These are phyloP conservation scores for Clavispora santaluciae DNA, from an alignment of 805 yeast genomes.

Conservation along the genomic window DNA sequence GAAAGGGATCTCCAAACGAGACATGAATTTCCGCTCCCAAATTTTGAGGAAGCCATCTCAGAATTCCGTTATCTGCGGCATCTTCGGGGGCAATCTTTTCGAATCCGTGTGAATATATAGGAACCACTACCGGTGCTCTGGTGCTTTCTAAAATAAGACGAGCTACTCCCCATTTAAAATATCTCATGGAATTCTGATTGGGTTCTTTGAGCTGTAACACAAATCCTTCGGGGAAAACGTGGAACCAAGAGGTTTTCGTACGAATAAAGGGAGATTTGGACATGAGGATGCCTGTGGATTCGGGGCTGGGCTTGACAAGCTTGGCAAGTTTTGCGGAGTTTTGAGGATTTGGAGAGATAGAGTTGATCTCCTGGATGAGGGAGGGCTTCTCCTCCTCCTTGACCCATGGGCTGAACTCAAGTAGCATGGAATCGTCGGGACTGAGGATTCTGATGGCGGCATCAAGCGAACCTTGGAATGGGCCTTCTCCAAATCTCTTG, in stretches of 20 bases:
- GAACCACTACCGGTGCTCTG: constrained; percentile 78
- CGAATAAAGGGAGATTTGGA: constrained; percentile 51
- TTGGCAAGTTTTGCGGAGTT: constrained; percentile 16
- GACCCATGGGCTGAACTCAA: constrained; percentile 34
- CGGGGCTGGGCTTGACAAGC: constrained; percentile 24
- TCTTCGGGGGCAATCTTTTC: constrained; percentile 84
- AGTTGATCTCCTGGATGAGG: constrained; percentile 37
- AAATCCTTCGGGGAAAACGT: constrained; percentile 91
- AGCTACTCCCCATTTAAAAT: constrained; percentile 93
- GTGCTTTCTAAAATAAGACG: constrained; percentile 79
- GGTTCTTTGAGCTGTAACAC: constrained; percentile 84
- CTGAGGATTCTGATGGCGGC: constrained; percentile 77
- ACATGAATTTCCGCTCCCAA: constrained; percentile 65
- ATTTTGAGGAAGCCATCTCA: constrained; percentile 56
- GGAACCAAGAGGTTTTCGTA: constrained; percentile 79
- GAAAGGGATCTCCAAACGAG: constrained; percentile 66
- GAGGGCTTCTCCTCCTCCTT: constrained; percentile 26
- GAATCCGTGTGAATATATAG: constrained; percentile 81
- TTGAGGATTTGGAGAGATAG: constrained; percentile 4
- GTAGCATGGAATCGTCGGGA: constrained; percentile 65
- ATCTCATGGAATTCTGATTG: constrained; percentile 80
- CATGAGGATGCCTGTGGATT: constrained; percentile 28
- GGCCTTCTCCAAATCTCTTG: constrained; percentile 86
- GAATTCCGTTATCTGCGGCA: constrained; percentile 48
- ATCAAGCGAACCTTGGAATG: constrained; percentile 86